Conservation (phyloP, 345 rosid genomes). For the Populus pruinosa region DNA sequence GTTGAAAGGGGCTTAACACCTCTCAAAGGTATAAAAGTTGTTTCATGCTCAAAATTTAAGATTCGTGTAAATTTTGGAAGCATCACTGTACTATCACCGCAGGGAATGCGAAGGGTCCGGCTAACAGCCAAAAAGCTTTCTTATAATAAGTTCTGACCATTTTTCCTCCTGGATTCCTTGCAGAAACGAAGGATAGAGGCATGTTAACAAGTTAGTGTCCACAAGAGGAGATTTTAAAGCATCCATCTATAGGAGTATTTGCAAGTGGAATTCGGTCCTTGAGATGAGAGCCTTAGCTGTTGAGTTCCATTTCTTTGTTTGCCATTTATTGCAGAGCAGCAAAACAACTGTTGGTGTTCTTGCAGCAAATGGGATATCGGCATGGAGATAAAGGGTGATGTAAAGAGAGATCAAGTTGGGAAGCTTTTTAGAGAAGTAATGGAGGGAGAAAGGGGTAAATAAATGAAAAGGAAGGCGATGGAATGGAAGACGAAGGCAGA, state of each 20-base stretch:
- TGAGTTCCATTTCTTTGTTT: slow-evolving; percentile 1
- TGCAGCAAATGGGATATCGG: slow-evolving; percentile 1
- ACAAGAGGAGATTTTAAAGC: slow-evolving; percentile 3
- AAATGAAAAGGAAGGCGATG: background rate
- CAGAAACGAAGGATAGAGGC: background rate
- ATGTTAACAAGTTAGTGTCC: background rate
- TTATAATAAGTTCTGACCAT: background rate
- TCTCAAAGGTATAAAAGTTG: background rate
- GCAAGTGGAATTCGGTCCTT: slow-evolving; percentile 1
- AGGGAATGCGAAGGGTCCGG: background rate
- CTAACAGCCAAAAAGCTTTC: background rate
- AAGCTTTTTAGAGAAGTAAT: background rate
- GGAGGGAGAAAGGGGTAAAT: background rate
- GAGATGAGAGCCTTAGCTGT: background rate
- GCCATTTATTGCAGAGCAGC: background rate
- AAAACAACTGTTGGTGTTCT: background rate
- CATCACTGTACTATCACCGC: background rate
- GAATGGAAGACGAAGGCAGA: background rate
- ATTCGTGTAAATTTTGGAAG: slow-evolving; percentile 7
- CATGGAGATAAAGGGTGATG: background rate
- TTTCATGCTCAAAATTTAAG: background rate
- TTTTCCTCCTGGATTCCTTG: background rate
- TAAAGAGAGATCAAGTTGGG: slow-evolving; percentile 5
- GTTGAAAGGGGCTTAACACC: background rate
- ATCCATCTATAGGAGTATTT: background rate